Percentiles rank a stretch among this genome's conserved stretches.
Evolutionary conservation across 2,329 filamentous ascomycete genomes (phyloP).

Genomic region (Alternaria burnsii): DNA sequence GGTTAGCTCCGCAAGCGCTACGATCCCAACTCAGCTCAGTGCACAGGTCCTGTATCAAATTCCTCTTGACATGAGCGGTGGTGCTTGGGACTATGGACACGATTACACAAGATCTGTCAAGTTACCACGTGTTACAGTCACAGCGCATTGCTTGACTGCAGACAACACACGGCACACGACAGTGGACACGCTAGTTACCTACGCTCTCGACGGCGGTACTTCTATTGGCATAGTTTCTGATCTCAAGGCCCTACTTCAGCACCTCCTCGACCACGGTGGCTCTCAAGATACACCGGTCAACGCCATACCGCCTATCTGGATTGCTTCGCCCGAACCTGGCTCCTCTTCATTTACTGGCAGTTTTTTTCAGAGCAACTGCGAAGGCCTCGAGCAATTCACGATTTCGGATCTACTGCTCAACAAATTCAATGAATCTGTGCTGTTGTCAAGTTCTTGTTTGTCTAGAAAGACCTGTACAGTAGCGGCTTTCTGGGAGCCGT

Average conservation of each 20-base stretch:
- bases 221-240: neutral
- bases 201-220: neutral
- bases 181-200: neutral
- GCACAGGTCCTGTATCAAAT: neutral
- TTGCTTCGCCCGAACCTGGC: neutral
- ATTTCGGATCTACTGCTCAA: neutral
- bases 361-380: neutral
- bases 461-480: neutral
- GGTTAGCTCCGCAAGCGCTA: neutral
- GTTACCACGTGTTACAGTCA: neutral
- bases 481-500: neutral
- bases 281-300: neutral
- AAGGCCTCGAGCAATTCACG: rapidly evolving
- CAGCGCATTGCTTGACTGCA: neutral
- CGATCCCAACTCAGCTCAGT: neutral
- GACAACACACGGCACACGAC: neutral
- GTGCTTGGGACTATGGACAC: neutral
- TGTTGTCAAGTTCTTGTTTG: neutral
- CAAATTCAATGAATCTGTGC: neutral
- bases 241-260: neutral
- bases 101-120: neutral
- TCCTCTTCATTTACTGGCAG: neutral
- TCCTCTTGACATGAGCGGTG: neutral
- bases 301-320: neutral
- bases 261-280: neutral